Evolutionary conservation across 1,284 basidiomycete genomes (phyloP).

Genomic region (Ustanciosporium gigantosporum): DNA sequence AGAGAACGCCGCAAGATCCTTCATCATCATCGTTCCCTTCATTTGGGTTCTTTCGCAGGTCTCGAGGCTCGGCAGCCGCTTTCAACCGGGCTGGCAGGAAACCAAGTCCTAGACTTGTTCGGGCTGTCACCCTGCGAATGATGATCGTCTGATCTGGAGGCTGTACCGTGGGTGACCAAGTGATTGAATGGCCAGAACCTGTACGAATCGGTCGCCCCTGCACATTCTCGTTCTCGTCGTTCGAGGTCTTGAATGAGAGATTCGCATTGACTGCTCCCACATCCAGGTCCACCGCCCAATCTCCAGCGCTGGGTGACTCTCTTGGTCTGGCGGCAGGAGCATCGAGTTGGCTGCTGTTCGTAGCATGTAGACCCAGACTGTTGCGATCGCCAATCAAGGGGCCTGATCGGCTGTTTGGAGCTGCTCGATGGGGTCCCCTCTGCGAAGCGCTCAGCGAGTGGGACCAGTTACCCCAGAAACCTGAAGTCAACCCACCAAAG

Average conservation of each 20-base stretch:
- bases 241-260: constrained; percentile 5
- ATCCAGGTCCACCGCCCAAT: constrained; percentile 7
- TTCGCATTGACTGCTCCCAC: constrained; percentile 13
- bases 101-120: constrained; percentile 22
- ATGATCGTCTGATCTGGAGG: constrained; percentile 35
- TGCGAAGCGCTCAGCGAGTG: constrained; percentile 41
- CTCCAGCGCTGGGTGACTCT: not conserved
- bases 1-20: no score
- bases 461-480: constrained; percentile 47
- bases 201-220: constrained; percentile 8
- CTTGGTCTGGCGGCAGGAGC: constrained; percentile 1
- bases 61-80: constrained; percentile 34
- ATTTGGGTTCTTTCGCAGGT: constrained; percentile 2
- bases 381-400: not conserved
- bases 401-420: not conserved
- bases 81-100: constrained; percentile 19
- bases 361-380: not conserved
- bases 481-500: constrained; percentile 21
- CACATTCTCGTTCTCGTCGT: constrained; percentile 3
- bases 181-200: not conserved
- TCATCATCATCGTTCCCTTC: not conserved
- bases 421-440: constrained; percentile 35
- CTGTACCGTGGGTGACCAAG: constrained; percentile 14
- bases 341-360: constrained; percentile 5
- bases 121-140: constrained; percentile 30